Percentiles rank a stretch among this genome's conserved stretches.
phyloP scores from a whole-genome alignment of 139 green algal genomes.

The Chlorella sorokiniana region DNA sequence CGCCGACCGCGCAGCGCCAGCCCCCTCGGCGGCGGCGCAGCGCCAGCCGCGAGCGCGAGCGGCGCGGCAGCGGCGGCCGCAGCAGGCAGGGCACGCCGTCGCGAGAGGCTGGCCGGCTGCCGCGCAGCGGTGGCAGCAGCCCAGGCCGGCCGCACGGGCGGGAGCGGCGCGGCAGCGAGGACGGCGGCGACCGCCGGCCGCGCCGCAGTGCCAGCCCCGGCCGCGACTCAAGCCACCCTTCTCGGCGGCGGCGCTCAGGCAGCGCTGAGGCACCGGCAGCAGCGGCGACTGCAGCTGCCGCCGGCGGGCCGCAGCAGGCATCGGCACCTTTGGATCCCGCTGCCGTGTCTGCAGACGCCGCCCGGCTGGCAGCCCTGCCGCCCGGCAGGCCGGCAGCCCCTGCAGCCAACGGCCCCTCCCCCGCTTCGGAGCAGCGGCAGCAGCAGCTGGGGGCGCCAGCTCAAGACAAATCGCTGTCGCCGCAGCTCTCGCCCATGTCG shows the following conservation, averaged over 20 bases:
- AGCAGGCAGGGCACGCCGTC: slow-evolving; percentile 2
- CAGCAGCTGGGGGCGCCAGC: neutral
- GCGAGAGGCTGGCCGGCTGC: neutral
- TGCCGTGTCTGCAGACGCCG: neutral
- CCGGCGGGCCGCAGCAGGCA: neutral
- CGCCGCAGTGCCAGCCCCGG: neutral
- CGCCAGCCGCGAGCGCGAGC: neutral
- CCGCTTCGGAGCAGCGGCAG: neutral
- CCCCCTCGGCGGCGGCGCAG: neutral
- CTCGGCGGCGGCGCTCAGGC: neutral
- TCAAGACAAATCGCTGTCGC: neutral
- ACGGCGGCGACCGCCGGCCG: neutral
- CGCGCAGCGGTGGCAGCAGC: slow-evolving; percentile 17
- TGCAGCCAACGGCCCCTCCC: neutral
- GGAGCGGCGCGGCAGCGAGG: neutral
- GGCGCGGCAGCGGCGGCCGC: neutral
- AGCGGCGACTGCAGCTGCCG: neutral
- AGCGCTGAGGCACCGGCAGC: neutral
- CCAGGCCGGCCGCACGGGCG: neutral
- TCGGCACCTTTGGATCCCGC: neutral
- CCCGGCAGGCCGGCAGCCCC: neutral
- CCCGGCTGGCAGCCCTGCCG: neutral
- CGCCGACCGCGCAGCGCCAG: slow-evolving; percentile 12
- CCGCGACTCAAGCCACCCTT: neutral
- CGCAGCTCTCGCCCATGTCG: slow-evolving; percentile 1